phyloP scores from a whole-genome alignment of 1,284 basidiomycete genomes.

The Boletus sp. region DNA sequence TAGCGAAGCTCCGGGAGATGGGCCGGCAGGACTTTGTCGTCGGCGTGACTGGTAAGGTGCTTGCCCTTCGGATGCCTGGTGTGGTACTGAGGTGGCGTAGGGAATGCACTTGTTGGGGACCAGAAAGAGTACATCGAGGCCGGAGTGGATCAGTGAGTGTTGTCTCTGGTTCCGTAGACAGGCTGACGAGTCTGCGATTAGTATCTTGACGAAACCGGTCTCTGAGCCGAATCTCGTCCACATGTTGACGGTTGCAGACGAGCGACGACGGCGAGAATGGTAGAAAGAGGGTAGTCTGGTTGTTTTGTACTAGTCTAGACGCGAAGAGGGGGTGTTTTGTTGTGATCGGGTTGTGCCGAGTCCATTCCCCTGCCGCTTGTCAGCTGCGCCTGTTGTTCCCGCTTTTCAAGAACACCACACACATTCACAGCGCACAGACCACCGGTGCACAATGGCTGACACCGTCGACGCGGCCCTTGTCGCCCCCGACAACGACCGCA shows the following conservation, averaged over 20 bases:
- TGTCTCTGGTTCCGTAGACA: neutral
- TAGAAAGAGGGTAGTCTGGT: neutral
- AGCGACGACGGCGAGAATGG: slow-evolving; percentile 36
- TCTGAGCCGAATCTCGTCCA: slow-evolving; percentile 54
- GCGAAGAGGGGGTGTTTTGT: slow-evolving; percentile 12
- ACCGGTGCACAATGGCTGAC: slow-evolving; percentile 29
- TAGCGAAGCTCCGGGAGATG: slow-evolving; percentile 60
- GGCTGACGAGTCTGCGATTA: slow-evolving; percentile 26
- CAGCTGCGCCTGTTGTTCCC: slow-evolving; percentile 34
- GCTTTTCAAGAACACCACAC: slow-evolving; percentile 24
- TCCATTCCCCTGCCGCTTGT: slow-evolving; percentile 29
- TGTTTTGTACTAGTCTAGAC: neutral
- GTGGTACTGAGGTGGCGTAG: slow-evolving; percentile 34
- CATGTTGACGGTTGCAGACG: slow-evolving; percentile 51
- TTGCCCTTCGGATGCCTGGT: neutral
- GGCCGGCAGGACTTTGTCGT: slow-evolving; percentile 74
- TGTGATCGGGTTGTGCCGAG: slow-evolving; percentile 35
- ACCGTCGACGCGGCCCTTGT: slow-evolving; percentile 18
- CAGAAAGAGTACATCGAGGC: slow-evolving; percentile 75
- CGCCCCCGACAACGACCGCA: slow-evolving; percentile 17
- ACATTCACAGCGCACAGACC: slow-evolving; percentile 33
- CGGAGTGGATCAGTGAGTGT: slow-evolving; percentile 68
- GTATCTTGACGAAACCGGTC: slow-evolving; percentile 67
- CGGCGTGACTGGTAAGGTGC: slow-evolving; percentile 61
- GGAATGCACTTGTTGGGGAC: slow-evolving; percentile 64